Evolutionary conservation across 169 alveolate genomes (phyloP).

Genomic region (Plasmodium falciparum): DNA sequence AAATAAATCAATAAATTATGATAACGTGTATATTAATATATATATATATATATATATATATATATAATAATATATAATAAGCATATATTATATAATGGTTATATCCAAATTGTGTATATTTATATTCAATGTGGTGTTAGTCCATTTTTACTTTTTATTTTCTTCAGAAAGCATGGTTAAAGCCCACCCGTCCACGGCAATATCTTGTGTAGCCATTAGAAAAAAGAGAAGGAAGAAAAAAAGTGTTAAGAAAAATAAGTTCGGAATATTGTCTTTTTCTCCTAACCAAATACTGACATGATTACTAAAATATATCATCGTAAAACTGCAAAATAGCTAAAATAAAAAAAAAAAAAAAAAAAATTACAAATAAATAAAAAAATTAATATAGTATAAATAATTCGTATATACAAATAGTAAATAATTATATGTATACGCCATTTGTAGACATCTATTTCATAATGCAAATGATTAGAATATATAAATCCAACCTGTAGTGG

Average conservation of each 20-base stretch:
- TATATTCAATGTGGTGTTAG: background rate
- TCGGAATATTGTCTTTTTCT: conserved; percentile 47
- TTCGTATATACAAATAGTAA: background rate
- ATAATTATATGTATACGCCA: too few species aligned
- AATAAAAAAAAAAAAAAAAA: background rate
- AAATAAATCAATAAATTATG: conserved; percentile 2
- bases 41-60: background rate
- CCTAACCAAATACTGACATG: conserved; percentile 81
- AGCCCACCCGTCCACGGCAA: conserved; percentile 98
- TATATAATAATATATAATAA: background rate
- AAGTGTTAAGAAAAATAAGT: conserved; percentile 69
- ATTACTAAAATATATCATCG: conserved; percentile 77
- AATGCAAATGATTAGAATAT: too few species aligned
- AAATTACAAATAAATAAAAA: background rate
- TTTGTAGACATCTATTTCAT: too few species aligned
- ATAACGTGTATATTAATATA: background rate
- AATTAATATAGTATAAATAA: background rate
- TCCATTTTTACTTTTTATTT: conserved; percentile 79
- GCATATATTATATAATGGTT: too few species aligned
- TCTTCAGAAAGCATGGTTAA: conserved; percentile 89
- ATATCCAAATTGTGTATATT: background rate
- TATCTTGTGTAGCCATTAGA: conserved; percentile 94
- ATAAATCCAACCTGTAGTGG: conserved; percentile 85
- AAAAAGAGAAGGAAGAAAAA: conserved; percentile 83
- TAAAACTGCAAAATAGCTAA: conserved; percentile 79